Evolutionary conservation across 257 asterid species (phyloP), one percentile per base, ranked within the genome.

Genomic region (Knoxia roxburghii): DNA sequence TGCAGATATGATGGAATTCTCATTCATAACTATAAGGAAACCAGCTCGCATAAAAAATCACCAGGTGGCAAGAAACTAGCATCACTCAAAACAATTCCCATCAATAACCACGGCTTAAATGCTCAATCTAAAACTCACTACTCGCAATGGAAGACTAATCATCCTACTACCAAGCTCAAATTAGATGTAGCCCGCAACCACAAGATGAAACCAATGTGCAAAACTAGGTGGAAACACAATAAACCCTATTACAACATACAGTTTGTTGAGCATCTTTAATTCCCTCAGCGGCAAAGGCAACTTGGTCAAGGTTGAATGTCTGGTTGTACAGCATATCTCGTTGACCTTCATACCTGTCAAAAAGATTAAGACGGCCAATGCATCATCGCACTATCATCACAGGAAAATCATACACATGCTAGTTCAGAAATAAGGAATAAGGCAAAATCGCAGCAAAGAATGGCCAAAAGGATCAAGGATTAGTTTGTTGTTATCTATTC

Each of bases 201-300:
- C 9, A 61, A 40, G 32, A 40, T 23, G 11, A 18, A 41, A 26
- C 5, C 17, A 8, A 17, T 53, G 70, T 17, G 61, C 50, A 55
- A 58, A 60, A 6, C 15, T 40, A 30, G 14, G 27, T 41, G 5
- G 41, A 2, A 8, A 51, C 53, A 49, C 41, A 26, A 7, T 8
- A 58, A 60, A 49, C 40, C 68, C 35, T 7, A 17, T 11, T 2
- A 52, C 13, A 51, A 78, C 97, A 78, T 88, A 93, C 99, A 69
- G 99, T 93, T 80, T 93, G 95, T 75, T 93, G 99, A 61, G 99
- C 97, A 85, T 93, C 97, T 84, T 90, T 93, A 37, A 93, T 90
- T 67, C 97, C 99, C 75, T 93, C 99, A 62, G 99, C 72, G 75
- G 99, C 99, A 85, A 93, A 93, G 67, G 96, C 81, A 74, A 93